Evolutionary conservation across 495 filamentous ascomycete species (phyloP), one percentile per base, ranked within the genome.

Genomic region (Aspergillus sparsus): DNA sequence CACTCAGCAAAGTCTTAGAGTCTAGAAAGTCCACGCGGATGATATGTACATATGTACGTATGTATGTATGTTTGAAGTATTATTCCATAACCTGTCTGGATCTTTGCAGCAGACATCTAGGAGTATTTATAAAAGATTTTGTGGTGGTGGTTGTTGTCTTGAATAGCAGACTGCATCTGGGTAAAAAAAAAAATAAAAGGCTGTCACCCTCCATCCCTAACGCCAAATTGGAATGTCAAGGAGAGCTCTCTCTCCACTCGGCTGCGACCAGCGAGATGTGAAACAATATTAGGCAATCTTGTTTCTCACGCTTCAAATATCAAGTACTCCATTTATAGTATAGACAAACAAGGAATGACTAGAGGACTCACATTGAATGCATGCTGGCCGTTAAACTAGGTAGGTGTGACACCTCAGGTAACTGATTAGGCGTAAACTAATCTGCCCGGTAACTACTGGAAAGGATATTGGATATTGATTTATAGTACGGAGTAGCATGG

Each of bases 1-100:
- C 33, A 59, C 61, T 54, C 59, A 61, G 53, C 53, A 60, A 50
- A 51, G 36, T 37, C 18, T 45, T 21, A 27, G 39, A 49, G 55
- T 57, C 55, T 49, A 49, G 55, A 49, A 57, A 33, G 16, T 49
- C 44, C 33, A 45, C 49, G 55, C 55, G 49, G 55, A 27, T 49
- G 55, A 37, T 57, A 35, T 57, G 27, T 49, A 34, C 33, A 18
- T 36, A 45, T 21, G 16, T 32, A 27, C 3, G 21, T 27, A 27
- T 27, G 21, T 27, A 27, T 27, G 21, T 27, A 27, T 27, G n/a
- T n/a, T n/a, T n/a, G n/a, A n/a, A n/a, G n/a, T n/a, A n/a, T n/a
- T n/a, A 34, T 36, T 49, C 27, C 27, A 49, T 37, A 13, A 49
- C n/a, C n/a, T 57, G 42, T 13, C 44, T 50, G 57, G 49, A 53